Base-by-base conservation (phyloP, 108 stramenopile genomes). In the Pseudonitzschia multiseries region DNA sequence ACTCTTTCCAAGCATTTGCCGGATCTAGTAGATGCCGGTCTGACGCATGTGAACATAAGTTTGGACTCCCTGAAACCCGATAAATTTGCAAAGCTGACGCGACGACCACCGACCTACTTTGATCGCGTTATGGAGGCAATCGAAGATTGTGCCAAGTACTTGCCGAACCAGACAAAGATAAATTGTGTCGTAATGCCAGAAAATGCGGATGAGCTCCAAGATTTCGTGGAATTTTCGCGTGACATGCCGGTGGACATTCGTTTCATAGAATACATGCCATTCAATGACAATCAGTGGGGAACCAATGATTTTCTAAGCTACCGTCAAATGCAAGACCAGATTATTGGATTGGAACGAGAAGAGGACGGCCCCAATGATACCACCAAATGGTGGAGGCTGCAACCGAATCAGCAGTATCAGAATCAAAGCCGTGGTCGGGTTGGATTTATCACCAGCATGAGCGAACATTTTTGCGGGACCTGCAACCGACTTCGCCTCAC, bases 181-280 rank as follows among this genome's bases (percentile, higher is more conserved):
- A 99, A 99, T 84, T 96, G 96, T 83, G 98, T 99, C 9, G 94
- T 95, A 10, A 94, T 98, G 89, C 89, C 89, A 14, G 95, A 88
- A 13, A 99, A 98, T 79, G 91, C 92, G 21, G 88, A 92, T 61
- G 98, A 98, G 72, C 61, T 98, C 1, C 69, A 73, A 27, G 95
- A 96, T 66, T 98, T 99, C 86, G 86, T 81, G 6, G 69, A 70
- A 40, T 64, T 96, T 59, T 84, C 95, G n/a, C 74, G 83, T 41
- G 69, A 90, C 6, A 67, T 82, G 21, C 85, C 83, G 18, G 78
- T 98, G 17, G 93, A 97, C 61, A 84, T 98, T 44, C 89, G 99
- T 8, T 99, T 99, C 74, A 99, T 99, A 63, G 99, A 99, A 86
- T 97, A 96, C 94, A 99, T 99, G 99, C 99, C 99, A 27, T 99